phyloP scores from a whole-genome alignment of 495 filamentous ascomycete genomes.

The Aspergillus bridgeri region DNA sequence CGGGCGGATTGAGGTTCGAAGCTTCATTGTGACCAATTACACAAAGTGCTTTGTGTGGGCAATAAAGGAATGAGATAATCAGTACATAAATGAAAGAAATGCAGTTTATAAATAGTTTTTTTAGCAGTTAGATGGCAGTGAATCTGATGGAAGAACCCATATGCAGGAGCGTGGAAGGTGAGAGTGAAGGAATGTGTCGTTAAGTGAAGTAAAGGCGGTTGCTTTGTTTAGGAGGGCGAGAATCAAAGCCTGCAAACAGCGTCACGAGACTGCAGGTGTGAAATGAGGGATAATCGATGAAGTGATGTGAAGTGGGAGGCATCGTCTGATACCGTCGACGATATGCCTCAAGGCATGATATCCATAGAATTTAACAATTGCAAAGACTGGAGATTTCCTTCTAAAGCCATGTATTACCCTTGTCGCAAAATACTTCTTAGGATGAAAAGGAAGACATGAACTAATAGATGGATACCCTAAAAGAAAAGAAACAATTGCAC shows the following conservation, averaged over 20 bases:
- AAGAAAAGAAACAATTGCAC: not conserved
- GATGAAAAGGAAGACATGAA: not conserved
- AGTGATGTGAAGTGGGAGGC: no score
- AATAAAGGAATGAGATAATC: not conserved
- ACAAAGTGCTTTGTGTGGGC: not conserved
- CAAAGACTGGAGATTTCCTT: not conserved
- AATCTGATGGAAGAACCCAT: not conserved
- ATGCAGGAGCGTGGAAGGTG: not conserved
- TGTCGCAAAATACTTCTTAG: not conserved
- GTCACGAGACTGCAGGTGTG: not conserved
- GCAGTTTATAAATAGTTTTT: not conserved
- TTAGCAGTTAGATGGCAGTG: not conserved
- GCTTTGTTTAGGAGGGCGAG: not conserved
- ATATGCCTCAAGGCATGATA: no score
- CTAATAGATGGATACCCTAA: not conserved
- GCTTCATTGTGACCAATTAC: conserved; percentile 15
- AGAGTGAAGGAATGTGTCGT: not conserved
- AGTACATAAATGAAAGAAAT: not conserved
- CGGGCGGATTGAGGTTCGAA: conserved; percentile 20
- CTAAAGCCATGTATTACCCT: not conserved
- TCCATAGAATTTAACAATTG: no score
- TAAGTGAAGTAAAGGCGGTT: not conserved
- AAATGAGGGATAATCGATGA: not conserved
- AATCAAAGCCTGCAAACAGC: not conserved
- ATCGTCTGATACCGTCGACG: not conserved